phyloP scores from a whole-genome alignment of 2,329 filamentous ascomycete species.

The Penicillium expansum region DNA sequence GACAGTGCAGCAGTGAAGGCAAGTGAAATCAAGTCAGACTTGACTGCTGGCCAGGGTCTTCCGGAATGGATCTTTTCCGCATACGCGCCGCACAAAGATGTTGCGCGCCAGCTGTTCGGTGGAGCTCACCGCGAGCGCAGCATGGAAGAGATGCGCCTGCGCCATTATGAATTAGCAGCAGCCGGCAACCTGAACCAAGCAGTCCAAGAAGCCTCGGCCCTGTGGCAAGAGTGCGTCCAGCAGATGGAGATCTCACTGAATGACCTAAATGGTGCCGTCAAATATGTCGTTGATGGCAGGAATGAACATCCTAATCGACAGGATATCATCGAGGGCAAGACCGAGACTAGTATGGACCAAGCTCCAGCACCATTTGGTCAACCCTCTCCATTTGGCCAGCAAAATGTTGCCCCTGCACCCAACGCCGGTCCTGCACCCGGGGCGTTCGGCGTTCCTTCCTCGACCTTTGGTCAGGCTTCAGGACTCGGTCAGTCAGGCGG shows the following conservation, averaged over 20 bases:
- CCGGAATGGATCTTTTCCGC: constrained; percentile 84
- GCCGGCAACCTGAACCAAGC: constrained; percentile 58
- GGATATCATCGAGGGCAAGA: constrained; percentile 49
- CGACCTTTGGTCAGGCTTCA: constrained; percentile 22
- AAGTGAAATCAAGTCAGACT: constrained; percentile 62
- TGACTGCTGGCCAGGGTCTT: constrained; percentile 59
- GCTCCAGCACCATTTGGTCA: constrained; percentile 19
- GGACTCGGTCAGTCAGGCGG: constrained; percentile 23
- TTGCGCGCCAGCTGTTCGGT: constrained; percentile 80
- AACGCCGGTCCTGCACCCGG: constrained; percentile 15
- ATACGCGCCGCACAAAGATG: constrained; percentile 74
- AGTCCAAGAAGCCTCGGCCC: constrained; percentile 50
- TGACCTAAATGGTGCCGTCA: constrained; percentile 69
- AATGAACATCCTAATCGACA: constrained; percentile 73
- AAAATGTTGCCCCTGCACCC: neutral
- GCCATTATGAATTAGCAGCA: constrained; percentile 64
- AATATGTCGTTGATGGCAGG: constrained; percentile 64
- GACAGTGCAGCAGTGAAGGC: constrained; percentile 55
- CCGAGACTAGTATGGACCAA: constrained; percentile 19
- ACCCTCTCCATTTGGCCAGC: constrained; percentile 29
- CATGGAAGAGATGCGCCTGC: constrained; percentile 77
- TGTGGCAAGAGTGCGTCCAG: constrained; percentile 64
- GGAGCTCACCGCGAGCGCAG: constrained; percentile 77
- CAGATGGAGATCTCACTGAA: constrained; percentile 70
- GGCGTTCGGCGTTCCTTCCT: constrained; percentile 15